Evolutionary conservation across 441 rosid genomes (phyloP).

Genomic region (Omphalea diandra): DNA sequence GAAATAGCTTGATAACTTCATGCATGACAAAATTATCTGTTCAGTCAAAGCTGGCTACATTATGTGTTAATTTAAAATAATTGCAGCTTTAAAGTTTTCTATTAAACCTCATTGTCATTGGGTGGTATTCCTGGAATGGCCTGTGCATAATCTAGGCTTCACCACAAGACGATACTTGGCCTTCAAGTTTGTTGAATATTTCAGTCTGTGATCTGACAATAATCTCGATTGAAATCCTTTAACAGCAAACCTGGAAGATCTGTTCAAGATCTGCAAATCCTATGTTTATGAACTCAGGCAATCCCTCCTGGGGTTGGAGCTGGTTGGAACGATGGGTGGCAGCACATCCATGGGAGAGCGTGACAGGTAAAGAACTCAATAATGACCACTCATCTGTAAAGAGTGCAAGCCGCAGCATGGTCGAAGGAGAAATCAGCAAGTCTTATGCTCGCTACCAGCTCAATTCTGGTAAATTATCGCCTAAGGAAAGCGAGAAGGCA

Average conservation of each 20-base stretch:
- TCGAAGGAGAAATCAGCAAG: constrained; percentile 64
- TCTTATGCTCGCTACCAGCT: constrained; percentile 67
- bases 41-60: not conserved
- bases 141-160: not conserved
- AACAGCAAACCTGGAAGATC: constrained; percentile 65
- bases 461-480: constrained; percentile 54
- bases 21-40: not conserved
- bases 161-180: constrained; percentile 8
- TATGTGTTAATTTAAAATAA: not conserved
- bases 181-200: constrained; percentile 1
- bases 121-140: not conserved
- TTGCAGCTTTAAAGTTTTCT: not conserved
- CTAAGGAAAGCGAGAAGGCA: constrained; percentile 44
- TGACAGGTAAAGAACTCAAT: constrained; percentile 47
- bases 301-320: constrained; percentile 97
- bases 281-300: constrained; percentile 73
- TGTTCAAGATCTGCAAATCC: constrained; percentile 41
- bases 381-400: constrained; percentile 49
- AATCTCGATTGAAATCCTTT: constrained; percentile 17
- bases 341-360: constrained; percentile 77
- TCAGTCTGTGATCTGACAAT: not conserved
- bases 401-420: constrained; percentile 36
- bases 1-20: not conserved
- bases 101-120: not conserved
- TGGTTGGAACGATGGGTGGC: constrained; percentile 98